Conservation (phyloP, 306 rosid species). For the Cucumis melo region DNA sequence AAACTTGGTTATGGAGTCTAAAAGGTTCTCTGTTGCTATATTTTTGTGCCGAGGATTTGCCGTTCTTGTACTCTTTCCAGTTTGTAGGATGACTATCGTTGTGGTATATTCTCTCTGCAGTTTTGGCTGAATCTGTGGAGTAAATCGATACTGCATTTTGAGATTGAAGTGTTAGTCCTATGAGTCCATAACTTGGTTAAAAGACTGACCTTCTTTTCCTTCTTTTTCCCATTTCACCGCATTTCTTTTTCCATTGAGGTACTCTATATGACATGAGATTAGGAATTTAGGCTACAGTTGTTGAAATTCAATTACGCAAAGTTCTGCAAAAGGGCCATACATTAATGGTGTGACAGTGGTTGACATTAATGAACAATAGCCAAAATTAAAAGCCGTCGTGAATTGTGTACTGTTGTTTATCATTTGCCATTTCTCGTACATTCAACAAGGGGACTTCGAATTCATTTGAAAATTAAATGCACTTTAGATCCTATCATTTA, state of each 20-base stretch:
- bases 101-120: slow-evolving; percentile 6
- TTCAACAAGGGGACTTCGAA: not conserved
- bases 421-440: not conserved
- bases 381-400: not conserved
- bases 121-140: not conserved
- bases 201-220: not conserved
- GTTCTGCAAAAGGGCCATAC: not conserved
- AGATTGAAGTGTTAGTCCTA: not conserved
- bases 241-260: not conserved
- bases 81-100: not conserved
- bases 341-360: not conserved
- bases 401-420: not conserved
- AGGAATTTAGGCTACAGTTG: not conserved
- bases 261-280: not conserved
- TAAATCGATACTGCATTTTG: not conserved
- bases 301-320: not conserved
- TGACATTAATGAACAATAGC: not conserved
- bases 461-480: not conserved
- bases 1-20: not conserved
- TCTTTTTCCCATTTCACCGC: not conserved
- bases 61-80: slow-evolving; percentile 1
- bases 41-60: not conserved
- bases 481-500: not conserved
- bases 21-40: slow-evolving; percentile 2
- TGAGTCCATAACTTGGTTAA: not conserved